A percentile compares a stretch with the other conserved stretches of the same genome.
Evolutionary conservation across 345 rosid species (phyloP).

Genomic region (Citrus glauca): DNA sequence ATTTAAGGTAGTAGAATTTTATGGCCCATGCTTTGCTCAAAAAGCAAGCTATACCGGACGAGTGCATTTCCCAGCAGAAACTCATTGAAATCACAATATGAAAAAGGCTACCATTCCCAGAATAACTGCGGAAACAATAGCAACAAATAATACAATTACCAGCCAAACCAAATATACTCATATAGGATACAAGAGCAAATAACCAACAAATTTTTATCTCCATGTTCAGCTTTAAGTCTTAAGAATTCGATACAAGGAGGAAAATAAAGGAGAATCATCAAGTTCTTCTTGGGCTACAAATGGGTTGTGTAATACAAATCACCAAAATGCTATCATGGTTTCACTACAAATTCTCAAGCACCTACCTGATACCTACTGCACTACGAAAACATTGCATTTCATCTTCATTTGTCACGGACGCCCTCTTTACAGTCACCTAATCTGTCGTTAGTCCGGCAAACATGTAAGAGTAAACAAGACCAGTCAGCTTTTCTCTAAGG

Average conservation of each 20-base stretch:
- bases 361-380: background rate
- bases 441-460: constrained; percentile 35
- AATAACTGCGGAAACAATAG: background rate
- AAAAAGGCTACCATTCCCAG: background rate
- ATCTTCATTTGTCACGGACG: constrained; percentile 33
- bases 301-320: no score
- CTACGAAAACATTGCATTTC: background rate
- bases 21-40: background rate
- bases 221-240: background rate
- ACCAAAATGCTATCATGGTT: background rate
- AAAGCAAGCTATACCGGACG: background rate
- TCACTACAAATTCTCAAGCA: background rate
- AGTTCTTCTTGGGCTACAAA: background rate
- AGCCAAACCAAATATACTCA: no score
- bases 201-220: background rate
- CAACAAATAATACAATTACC: no score
- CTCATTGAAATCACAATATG: background rate
- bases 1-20: background rate
- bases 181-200: background rate
- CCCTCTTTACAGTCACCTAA: constrained; percentile 59
- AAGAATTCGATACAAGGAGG: background rate
- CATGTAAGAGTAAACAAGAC: constrained; percentile 6
- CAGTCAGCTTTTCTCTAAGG: background rate
- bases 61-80: background rate
- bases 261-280: background rate